These are phyloP conservation scores for Ophiocordyceps unilateralis DNA, from an alignment of 2,329 filamentous ascomycete genomes.

Conservation along the genomic window DNA sequence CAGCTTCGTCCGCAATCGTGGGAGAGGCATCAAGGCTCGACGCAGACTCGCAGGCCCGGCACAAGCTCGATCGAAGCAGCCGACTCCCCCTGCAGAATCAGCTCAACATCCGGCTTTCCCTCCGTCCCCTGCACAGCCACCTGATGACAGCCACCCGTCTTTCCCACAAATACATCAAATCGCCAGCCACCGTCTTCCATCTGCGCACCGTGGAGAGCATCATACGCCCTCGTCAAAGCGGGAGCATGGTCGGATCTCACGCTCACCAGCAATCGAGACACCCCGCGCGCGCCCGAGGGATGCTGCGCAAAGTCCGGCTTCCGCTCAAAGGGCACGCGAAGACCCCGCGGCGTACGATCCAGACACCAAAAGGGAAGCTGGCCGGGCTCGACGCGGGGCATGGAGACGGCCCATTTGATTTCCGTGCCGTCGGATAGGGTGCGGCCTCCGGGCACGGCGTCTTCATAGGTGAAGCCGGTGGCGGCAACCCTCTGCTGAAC, in stretches of 20 bases:
- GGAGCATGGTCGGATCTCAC: conserved; percentile 9
- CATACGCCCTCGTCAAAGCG: conserved; percentile 9
- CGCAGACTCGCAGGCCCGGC: conserved; percentile 5
- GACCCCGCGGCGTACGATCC: conserved; percentile 37
- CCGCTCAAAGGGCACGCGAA: conserved; percentile 31
- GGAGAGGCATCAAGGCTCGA: too few species aligned
- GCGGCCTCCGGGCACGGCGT: conserved; percentile 34
- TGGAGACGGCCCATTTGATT: conserved; percentile 42
- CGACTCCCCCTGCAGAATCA: conserved; percentile 4
- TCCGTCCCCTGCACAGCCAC: too few species aligned
- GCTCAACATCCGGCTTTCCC: too few species aligned
- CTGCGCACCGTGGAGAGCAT: conserved; percentile 9
- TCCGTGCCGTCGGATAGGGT: conserved; percentile 34
- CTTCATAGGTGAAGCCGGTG: conserved; percentile 24
- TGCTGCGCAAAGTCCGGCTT: conserved; percentile 20
- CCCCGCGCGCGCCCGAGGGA: conserved; percentile 32
- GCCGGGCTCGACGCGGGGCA: conserved; percentile 23
- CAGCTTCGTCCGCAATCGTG: too few species aligned
- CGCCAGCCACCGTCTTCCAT: conserved; percentile 1
- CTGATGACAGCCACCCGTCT: too few species aligned
- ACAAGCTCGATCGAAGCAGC: conserved; percentile 6
- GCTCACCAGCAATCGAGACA: conserved; percentile 24
- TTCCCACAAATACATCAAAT: conserved; percentile 4
- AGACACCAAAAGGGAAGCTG: conserved; percentile 48
- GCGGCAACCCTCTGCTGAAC: conserved; percentile 20